Evolutionary conservation across 176 grass and related monocot species (phyloP).

Genomic region (Carex parvula): DNA sequence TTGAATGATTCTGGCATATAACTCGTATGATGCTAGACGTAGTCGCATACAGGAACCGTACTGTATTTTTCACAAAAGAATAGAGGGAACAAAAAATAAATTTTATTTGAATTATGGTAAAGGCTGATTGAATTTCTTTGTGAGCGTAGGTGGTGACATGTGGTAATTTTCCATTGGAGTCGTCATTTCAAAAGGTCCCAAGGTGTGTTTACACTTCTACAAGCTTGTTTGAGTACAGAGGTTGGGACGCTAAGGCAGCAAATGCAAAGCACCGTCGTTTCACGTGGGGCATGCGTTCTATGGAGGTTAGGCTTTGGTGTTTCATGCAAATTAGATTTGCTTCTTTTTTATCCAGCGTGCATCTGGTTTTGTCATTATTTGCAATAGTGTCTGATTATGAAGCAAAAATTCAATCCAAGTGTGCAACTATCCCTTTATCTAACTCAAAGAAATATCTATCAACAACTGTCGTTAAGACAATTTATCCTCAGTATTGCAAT

Average conservation of each 20-base stretch:
- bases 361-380: neutral
- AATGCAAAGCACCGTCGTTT: conserved; percentile 64
- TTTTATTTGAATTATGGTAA: neutral
- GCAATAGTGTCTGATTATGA: neutral
- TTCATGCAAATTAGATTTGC: neutral
- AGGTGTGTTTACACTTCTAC: conserved; percentile 99
- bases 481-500: neutral
- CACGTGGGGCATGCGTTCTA: conserved; percentile 86
- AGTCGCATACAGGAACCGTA: neutral
- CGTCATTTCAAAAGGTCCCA: conserved; percentile 87
- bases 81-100: neutral
- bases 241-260: conserved; percentile 85
- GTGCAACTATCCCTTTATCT: conserved; percentile 4
- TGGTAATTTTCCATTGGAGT: conserved; percentile 93
- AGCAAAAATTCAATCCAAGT: neutral
- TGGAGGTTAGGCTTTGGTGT: conserved; percentile 56
- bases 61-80: neutral
- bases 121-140: neutral
- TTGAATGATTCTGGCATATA: neutral
- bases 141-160: conserved; percentile 81
- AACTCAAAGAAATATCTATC: neutral
- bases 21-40: neutral
- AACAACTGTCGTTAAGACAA: neutral
- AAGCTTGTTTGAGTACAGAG: conserved; percentile 80
- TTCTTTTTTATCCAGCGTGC: neutral